Conservation (phyloP, 2,329 filamentous ascomycete species). For the Lithohypha guttulata region DNA sequence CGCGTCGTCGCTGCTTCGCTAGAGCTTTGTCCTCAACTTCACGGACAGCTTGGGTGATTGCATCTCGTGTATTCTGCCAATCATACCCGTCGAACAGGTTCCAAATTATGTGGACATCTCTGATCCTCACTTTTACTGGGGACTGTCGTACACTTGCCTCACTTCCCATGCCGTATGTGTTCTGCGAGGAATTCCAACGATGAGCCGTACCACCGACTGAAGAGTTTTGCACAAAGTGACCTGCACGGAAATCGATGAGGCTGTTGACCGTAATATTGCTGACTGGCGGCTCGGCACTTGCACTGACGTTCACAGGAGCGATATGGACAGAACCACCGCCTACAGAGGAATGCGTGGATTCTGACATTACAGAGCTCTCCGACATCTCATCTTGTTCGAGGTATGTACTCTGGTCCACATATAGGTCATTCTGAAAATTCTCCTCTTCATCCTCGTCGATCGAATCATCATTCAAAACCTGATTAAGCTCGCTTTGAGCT, state of each 20-base stretch:
- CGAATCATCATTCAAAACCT: constrained; percentile 31
- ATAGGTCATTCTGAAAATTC: constrained; percentile 26
- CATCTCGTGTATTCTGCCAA: constrained; percentile 77
- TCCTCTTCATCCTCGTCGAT: constrained; percentile 31
- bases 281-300: constrained; percentile 33
- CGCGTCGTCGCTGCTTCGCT: constrained; percentile 54
- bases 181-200: constrained; percentile 68
- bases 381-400: constrained; percentile 29
- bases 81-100: constrained; percentile 97
- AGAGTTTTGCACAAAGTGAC: constrained; percentile 60
- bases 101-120: constrained; percentile 91
- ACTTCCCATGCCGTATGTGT: constrained; percentile 60
- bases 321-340: constrained; percentile 24
- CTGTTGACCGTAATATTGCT: constrained; percentile 23
- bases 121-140: constrained; percentile 65
- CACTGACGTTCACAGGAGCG: constrained; percentile 43
- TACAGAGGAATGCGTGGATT: constrained; percentile 28
- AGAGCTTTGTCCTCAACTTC: constrained; percentile 74
- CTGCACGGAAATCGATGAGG: constrained; percentile 59
- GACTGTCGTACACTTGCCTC: constrained; percentile 51
- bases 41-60: constrained; percentile 77
- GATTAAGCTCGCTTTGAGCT: constrained; percentile 25
- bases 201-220: constrained; percentile 57
- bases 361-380: constrained; percentile 26
- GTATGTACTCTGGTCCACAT: constrained; percentile 26